Evolutionary conservation across 768 basidiomycete genomes (phyloP).

Genomic region (Boletellus emodensis): DNA sequence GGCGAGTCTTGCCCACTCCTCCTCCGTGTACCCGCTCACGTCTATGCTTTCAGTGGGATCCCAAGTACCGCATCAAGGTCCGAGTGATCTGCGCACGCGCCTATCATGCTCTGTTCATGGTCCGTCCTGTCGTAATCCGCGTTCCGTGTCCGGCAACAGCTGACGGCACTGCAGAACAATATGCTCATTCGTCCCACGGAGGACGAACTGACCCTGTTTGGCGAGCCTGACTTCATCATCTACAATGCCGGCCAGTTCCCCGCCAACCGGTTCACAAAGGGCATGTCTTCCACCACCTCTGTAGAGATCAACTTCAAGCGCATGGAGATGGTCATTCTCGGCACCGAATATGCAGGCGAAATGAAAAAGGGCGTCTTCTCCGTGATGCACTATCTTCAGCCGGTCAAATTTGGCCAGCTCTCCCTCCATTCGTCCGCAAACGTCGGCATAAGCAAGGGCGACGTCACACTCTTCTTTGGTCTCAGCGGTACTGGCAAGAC

Average conservation of each 20-base stretch:
- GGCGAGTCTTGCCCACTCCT: slow-evolving; percentile 37
- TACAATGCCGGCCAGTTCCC: slow-evolving; percentile 99
- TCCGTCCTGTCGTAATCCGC: slow-evolving; percentile 35
- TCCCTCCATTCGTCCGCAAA: slow-evolving; percentile 98
- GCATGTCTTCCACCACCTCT: slow-evolving; percentile 98
- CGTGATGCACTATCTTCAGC: slow-evolving; percentile 99
- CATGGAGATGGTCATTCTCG: slow-evolving; percentile 99
- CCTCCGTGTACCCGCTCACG: not conserved
- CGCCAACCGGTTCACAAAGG: slow-evolving; percentile 99
- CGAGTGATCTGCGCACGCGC: slow-evolving; percentile 98
- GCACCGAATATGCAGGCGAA: slow-evolving; percentile 96
- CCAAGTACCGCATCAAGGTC: slow-evolving; percentile 99
- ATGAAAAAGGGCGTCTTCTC: slow-evolving; percentile 99
- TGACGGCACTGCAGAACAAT: slow-evolving; percentile 64
- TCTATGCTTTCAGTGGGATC: slow-evolving; percentile 74
- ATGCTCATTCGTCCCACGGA: slow-evolving; percentile 99
- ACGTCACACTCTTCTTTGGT: slow-evolving; percentile 99
- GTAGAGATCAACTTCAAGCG: slow-evolving; percentile 99
- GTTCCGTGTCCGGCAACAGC: slow-evolving; percentile 1
- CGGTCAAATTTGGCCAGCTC: slow-evolving; percentile 96
- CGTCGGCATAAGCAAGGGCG: slow-evolving; percentile 81
- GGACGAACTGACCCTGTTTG: slow-evolving; percentile 90
- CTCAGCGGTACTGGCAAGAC: slow-evolving; percentile 99
- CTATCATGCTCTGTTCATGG: slow-evolving; percentile 99
- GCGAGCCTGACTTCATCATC: slow-evolving; percentile 98